Conservation (phyloP, 345 rosid genomes). For the Rhizophora mangle region DNA sequence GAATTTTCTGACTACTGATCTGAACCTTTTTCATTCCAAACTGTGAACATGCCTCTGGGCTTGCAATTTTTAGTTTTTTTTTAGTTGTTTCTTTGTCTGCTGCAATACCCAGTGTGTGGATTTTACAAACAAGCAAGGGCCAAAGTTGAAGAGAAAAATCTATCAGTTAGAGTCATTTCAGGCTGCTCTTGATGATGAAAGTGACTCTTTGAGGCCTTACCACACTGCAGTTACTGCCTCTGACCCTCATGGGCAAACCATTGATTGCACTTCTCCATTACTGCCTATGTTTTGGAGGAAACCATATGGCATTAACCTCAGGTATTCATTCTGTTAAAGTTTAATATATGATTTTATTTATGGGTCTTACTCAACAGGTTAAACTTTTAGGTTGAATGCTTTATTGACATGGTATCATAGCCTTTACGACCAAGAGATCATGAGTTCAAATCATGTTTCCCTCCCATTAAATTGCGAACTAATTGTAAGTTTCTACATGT, state of each 20-base stretch:
- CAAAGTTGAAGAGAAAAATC: constrained; percentile 30
- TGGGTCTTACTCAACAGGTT: no score
- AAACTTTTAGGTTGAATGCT: no score
- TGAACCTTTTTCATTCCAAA: no score
- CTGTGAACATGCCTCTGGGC: no score
- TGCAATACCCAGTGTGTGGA: constrained; percentile 37
- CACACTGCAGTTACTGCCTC: constrained; percentile 24
- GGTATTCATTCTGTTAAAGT: constrained; percentile 58
- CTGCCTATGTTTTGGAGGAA: constrained; percentile 32
- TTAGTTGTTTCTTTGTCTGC: constrained; percentile 1
- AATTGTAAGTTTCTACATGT: no score
- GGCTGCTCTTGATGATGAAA: constrained; percentile 27
- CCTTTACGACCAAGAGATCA: no score
- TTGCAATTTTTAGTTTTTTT: no score
- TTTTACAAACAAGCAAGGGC: constrained; percentile 23
- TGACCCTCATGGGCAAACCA: constrained; percentile 29
- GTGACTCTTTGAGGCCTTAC: constrained; percentile 37
- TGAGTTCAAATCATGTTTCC: no score
- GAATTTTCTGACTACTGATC: no score
- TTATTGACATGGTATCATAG: no score
- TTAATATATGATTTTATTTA: no score
- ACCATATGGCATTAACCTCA: constrained; percentile 51
- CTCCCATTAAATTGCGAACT: no score
- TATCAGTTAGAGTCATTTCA: constrained; percentile 22
- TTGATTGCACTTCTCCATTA: constrained; percentile 22